Evolutionary conservation across 2,329 filamentous ascomycete genomes (phyloP), one percentile per base, ranked within the genome.

Genomic region (Phaeosphaeriaceae sp.): DNA sequence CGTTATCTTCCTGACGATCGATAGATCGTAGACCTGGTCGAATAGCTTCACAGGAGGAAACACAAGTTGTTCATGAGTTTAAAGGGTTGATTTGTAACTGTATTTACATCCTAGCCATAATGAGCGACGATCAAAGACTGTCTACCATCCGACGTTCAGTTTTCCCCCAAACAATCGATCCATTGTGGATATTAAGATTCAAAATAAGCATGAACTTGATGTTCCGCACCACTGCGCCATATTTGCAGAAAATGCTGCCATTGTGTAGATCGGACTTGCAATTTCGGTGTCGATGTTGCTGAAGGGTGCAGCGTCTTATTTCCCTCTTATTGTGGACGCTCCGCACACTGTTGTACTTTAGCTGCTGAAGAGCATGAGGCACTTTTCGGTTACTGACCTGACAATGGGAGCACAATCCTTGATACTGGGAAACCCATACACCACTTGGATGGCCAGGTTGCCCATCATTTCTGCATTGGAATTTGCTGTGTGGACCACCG

Each of bases 331-430:
- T 17, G 36, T 40, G 11, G n/a, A 15, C 17, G 36, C 15, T 27
- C 24, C 47, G 62, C 68, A 56, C 68, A 69, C 68, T 70, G 57
- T 41, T 59, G 51, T 45, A 45, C 27, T 56, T 70, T 67, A 70
- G 67, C 54, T 60, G 40, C 40, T n/a, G 15, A n/a, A 15, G 6
- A 40, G 5, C 17, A 40, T 40, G 36, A 40, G 13, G 17, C 15
- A n/a, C 5, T 40, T 6, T 15, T 40, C 11, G n/a, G 17, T 45
- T 53, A 64, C 66, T 63, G 51, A 71, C 68, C 61, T 62, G 60
- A 56, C 68, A 71, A 56, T 67, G 63, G 33, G 63, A 58, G 58
- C 68, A 71, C 46, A 66, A 33, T 40, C 54, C 53, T 51, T 56
- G 67, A 56, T 66, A 63, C 19, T 56, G 56, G 52, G 66, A 60